phyloP scores from a whole-genome alignment of 306 rosid genomes.

The Quercus agrifolia region DNA sequence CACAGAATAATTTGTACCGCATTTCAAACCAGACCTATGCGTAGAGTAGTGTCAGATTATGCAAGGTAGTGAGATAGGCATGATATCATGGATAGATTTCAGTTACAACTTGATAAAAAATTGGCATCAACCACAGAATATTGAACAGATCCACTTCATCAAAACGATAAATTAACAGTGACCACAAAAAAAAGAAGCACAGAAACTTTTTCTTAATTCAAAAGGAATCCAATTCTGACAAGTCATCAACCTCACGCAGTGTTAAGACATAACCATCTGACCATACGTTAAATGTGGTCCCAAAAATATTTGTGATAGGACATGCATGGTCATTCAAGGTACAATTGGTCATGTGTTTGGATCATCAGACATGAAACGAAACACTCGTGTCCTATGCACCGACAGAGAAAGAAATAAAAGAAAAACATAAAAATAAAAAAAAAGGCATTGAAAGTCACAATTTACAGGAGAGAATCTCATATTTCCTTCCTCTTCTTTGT shows the following conservation, averaged over 20 bases:
- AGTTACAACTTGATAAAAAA: no score
- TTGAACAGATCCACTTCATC: no score
- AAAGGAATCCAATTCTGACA: background rate
- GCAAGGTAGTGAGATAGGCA: no score
- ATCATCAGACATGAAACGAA: conserved; percentile 7
- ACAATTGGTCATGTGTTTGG: background rate
- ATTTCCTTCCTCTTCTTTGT: background rate
- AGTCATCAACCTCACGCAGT: background rate
- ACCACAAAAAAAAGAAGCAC: background rate
- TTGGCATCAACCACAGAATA: no score
- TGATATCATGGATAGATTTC: no score
- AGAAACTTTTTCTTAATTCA: background rate
- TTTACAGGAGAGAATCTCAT: conserved; percentile 9
- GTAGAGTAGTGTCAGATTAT: no score
- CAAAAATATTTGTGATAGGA: background rate
- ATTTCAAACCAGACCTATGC: no score
- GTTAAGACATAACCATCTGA: background rate
- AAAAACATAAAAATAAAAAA: background rate
- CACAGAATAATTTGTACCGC: no score
- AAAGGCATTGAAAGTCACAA: conserved; percentile 21
- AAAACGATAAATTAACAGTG: background rate
- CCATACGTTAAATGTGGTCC: background rate
- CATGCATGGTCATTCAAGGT: background rate
- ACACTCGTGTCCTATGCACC: conserved; percentile 15
- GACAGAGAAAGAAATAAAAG: background rate